Conservation (phyloP, 176 grass and related monocot genomes). For the Ananas comosus region DNA sequence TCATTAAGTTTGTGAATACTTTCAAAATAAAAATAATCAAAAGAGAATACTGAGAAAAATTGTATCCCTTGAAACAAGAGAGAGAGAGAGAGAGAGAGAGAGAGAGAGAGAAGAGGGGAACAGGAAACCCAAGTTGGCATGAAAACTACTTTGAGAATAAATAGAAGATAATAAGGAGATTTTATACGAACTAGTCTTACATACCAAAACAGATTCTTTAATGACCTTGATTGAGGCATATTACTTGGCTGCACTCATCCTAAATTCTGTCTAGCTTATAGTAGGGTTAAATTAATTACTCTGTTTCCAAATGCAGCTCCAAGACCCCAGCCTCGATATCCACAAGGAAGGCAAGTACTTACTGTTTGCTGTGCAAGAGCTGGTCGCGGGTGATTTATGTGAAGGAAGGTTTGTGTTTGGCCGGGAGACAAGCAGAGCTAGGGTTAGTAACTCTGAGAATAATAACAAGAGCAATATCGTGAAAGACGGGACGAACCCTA, state of each 20-base stretch:
- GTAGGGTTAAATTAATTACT: not conserved
- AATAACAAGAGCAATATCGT: conserved; percentile 47
- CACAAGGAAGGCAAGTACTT: conserved; percentile 95
- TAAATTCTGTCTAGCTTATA: too few species aligned
- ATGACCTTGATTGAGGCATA: not conserved
- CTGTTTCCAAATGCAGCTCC: conserved; percentile 39
- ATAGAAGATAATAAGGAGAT: too few species aligned
- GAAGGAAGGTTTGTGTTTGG: conserved; percentile 95
- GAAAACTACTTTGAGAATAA: too few species aligned
- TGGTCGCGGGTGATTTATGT: conserved; percentile 78
- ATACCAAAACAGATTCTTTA: not conserved
- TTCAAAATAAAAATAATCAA: too few species aligned
- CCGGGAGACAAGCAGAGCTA: conserved; percentile 42
- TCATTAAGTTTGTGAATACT: too few species aligned
- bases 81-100: not conserved
- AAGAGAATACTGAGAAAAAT: too few species aligned
- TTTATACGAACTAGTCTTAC: too few species aligned
- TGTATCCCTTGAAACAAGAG: too few species aligned
- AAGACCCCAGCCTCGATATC: conserved; percentile 64
- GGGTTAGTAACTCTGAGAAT: conserved; percentile 24
- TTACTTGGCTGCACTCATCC: not conserved
- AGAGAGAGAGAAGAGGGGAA: not conserved
- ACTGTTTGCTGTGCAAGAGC: conserved; percentile 71
- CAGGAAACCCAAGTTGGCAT: not conserved
- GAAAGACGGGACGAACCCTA: conserved; percentile 69